phyloP scores from a whole-genome alignment of 139 green algal species.

The Microglena sp. region DNA sequence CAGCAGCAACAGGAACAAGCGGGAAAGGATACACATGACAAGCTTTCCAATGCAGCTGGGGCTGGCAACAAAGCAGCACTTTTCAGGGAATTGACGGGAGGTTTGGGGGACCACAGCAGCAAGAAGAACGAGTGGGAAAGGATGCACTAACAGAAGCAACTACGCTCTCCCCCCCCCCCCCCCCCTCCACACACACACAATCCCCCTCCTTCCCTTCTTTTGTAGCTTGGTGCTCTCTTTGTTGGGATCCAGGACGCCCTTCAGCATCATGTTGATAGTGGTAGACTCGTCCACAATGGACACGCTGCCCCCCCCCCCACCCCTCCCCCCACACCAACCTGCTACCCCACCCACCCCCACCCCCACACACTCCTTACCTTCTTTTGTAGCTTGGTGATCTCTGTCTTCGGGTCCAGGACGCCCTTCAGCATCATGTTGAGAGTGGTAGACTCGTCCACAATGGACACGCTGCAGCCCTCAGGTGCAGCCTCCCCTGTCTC shows the following conservation, averaged over 20 bases:
- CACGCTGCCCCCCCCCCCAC: too few relatives aligned
- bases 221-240: background rate
- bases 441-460: constrained; percentile 73
- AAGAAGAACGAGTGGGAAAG: too few relatives aligned
- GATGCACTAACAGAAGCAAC: too few relatives aligned
- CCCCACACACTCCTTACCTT: constrained; percentile 38
- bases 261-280: background rate
- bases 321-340: too few relatives aligned
- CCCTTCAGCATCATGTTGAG: constrained; percentile 65
- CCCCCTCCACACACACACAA: background rate
- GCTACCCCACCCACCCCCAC: background rate
- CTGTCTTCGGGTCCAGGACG: constrained; percentile 78
- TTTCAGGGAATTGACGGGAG: too few relatives aligned
- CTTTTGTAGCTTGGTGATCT: constrained; percentile 85
- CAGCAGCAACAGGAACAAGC: too few relatives aligned
- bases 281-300: background rate
- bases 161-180: too few relatives aligned
- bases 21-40: too few relatives aligned
- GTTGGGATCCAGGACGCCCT: background rate
- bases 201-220: background rate
- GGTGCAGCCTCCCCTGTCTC: constrained; percentile 33
- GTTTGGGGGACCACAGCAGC: too few relatives aligned
- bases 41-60: too few relatives aligned
- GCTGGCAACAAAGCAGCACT: too few relatives aligned
- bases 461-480: constrained; percentile 60